Evolutionary conservation across 805 yeast species (phyloP).

Genomic region (Metschnikowia reukaufii): DNA sequence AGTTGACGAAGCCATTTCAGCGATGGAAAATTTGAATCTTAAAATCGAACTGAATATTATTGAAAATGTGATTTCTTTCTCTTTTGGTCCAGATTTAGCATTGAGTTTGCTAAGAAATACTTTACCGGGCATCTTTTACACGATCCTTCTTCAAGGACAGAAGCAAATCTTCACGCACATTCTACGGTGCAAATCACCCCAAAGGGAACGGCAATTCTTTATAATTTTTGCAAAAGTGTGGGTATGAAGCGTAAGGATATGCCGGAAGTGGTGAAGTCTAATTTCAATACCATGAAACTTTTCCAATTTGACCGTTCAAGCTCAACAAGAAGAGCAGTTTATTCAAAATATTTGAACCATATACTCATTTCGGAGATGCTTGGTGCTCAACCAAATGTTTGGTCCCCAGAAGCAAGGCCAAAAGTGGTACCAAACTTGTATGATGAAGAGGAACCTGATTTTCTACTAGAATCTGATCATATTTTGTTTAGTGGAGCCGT

Average conservation of each 20-base stretch:
- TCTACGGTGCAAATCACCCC: slow-evolving; percentile 79
- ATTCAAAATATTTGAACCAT: slow-evolving; percentile 63
- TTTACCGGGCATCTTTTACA: slow-evolving; percentile 67
- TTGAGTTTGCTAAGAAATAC: slow-evolving; percentile 48
- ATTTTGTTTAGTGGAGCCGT: slow-evolving; percentile 6
- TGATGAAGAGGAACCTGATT: slow-evolving; percentile 6
- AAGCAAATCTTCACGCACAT: slow-evolving; percentile 41
- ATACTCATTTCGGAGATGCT: slow-evolving; percentile 61
- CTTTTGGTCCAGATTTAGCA: slow-evolving; percentile 50
- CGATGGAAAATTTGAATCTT: slow-evolving; percentile 51
- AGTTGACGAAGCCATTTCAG: slow-evolving; percentile 48
- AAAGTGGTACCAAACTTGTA: slow-evolving; percentile 33
- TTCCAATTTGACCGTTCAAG: slow-evolving; percentile 62
- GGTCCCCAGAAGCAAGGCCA: slow-evolving; percentile 57
- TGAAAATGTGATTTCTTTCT: slow-evolving; percentile 54
- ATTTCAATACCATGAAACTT: slow-evolving; percentile 70
- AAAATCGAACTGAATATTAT: slow-evolving; percentile 48
- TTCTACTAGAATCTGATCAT: slow-evolving; percentile 4
- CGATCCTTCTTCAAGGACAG: slow-evolving; percentile 72
- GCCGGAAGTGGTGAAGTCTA: slow-evolving; percentile 53
- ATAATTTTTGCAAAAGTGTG: slow-evolving; percentile 54
- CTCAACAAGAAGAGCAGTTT: slow-evolving; percentile 55
- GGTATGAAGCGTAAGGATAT: slow-evolving; percentile 46
- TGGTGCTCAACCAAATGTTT: slow-evolving; percentile 68
- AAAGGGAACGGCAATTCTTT: slow-evolving; percentile 76